Percentiles rank a stretch among this genome's conserved stretches.
Evolutionary conservation across 306 rosid genomes (phyloP).

Genomic region (Albizia julibrissin): DNA sequence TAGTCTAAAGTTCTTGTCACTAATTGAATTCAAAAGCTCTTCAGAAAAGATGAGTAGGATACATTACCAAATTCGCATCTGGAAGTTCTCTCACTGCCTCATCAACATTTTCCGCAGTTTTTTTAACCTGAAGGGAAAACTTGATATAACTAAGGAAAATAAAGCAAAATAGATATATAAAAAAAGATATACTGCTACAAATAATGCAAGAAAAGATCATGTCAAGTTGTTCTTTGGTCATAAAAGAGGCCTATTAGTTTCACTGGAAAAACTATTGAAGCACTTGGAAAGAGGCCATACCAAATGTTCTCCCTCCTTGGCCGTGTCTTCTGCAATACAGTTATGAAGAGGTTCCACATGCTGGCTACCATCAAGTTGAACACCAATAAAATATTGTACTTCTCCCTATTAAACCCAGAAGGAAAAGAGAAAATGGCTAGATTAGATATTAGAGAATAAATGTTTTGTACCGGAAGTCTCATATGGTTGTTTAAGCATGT

Average conservation of each 20-base stretch:
- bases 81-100: slow-evolving; percentile 95
- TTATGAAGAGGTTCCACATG: slow-evolving; percentile 85
- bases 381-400: slow-evolving; percentile 97
- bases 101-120: slow-evolving; percentile 88
- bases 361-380: slow-evolving; percentile 97
- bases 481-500: too few relatives aligned
- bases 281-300: slow-evolving; percentile 47
- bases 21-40: slow-evolving; percentile 26
- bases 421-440: slow-evolving; percentile 19
- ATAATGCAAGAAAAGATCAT: not conserved
- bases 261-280: slow-evolving; percentile 4
- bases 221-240: slow-evolving; percentile 8
- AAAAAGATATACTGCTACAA: slow-evolving; percentile 6
- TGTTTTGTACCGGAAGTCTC: too few relatives aligned
- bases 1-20: slow-evolving; percentile 30
- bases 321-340: slow-evolving; percentile 64
- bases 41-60: slow-evolving; percentile 11
- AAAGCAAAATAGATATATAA: slow-evolving; percentile 16
- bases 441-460: not conserved
- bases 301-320: slow-evolving; percentile 74
- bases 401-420: slow-evolving; percentile 70
- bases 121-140: slow-evolving; percentile 58
- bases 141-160: slow-evolving; percentile 14
- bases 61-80: slow-evolving; percentile 82
- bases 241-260: not conserved